A percentile compares a stretch with the other conserved stretches of the same genome.
These are phyloP conservation scores for Trypanosomatidae sp. DNA, from an alignment of 208 protist genomes.

Conservation along the genomic window DNA sequence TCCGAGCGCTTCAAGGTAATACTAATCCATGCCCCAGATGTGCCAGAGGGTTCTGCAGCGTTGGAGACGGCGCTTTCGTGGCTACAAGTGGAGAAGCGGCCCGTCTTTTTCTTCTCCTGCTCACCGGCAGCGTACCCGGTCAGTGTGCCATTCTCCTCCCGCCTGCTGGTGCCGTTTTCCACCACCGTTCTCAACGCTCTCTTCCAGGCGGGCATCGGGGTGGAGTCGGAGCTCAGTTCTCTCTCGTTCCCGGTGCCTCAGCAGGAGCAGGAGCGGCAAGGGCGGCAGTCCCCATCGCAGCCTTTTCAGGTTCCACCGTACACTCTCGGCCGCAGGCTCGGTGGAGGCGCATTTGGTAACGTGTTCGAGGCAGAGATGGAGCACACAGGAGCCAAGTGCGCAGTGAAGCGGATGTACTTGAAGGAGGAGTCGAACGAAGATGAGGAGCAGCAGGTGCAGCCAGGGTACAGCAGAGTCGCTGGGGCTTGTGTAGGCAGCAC, in stretches of 20 bases:
- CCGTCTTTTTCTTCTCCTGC: conserved; percentile 65
- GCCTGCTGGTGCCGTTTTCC: conserved; percentile 52
- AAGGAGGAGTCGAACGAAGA: conserved; percentile 41
- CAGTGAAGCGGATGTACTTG: conserved; percentile 88
- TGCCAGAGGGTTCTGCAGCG: conserved; percentile 25
- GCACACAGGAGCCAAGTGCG: conserved; percentile 53
- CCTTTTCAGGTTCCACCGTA: conserved; percentile 61
- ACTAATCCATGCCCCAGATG: conserved; percentile 57
- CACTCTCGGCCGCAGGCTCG: conserved; percentile 71
- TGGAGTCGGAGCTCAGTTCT: conserved; percentile 41
- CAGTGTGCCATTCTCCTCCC: conserved; percentile 30
- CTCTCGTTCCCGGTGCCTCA: conserved; percentile 17
- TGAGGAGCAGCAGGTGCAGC: conserved; percentile 15
- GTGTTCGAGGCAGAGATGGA: conserved; percentile 88
- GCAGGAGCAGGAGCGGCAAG: conserved; percentile 13
- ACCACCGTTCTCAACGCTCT: conserved; percentile 36
- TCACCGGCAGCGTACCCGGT: conserved; percentile 18
- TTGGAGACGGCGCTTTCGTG: conserved; percentile 45
- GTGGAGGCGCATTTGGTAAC: conserved; percentile 77
- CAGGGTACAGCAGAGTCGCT: conserved; percentile 3
- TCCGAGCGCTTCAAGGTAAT: conserved; percentile 69
- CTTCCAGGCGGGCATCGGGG: conserved; percentile 47
- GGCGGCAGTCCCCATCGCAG: conserved; percentile 16
- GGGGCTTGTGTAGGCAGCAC: background rate
- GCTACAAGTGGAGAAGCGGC: conserved; percentile 36